Base-by-base conservation (phyloP, 2,329 filamentous ascomycete species). In the Pseudogymnoascus sp. region DNA sequence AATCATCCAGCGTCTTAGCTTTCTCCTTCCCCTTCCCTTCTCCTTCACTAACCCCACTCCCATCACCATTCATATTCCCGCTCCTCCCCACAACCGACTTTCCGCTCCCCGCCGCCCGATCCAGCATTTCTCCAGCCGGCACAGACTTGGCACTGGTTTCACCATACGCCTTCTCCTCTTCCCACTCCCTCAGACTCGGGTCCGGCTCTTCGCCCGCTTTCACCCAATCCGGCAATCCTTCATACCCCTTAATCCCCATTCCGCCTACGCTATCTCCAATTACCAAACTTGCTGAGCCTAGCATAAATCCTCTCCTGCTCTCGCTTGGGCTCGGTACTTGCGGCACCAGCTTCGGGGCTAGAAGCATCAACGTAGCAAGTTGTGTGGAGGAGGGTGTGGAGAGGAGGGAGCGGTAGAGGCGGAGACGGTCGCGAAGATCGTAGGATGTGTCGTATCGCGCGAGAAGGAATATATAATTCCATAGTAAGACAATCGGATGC, bases 361-460 rank as follows among this genome's bases (percentile, higher is more conserved):
- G 83, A 0, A 99, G 85, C 73, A 97, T 89, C 12, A 99, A 80
- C 0, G 89, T 92, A 2, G 94, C 94, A 14, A 99, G 84, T 73
- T 97, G 91, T 0, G 86, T 89, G 6, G 84, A 85, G 2, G 81
- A 79, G 0, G 92, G 91, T 4, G 90, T 86, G 3, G 85, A 82
- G 1, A 99, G 84, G 1, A 99, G 84, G 0, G 92, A 83, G 66
- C 90, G 91, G 77, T 96, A 97, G 65, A 97, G 83, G 33, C 94
- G 86, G 1, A 92, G 87, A 23, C 94, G 89, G 72, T 97, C 94
- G 66, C 94, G 91, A 2, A 99, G 84, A 71, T 97, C 92, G 75
- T 96, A 99, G 0, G 92, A 97, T 0, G 88, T 91, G 70, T 97
- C 94, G 74, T 97, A 99, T 64, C 94, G 86, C 33, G 90, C 90